These are phyloP conservation scores for Fusarium decemcellulare DNA, from an alignment of 2,329 filamentous ascomycete genomes.

Conservation along the genomic window DNA sequence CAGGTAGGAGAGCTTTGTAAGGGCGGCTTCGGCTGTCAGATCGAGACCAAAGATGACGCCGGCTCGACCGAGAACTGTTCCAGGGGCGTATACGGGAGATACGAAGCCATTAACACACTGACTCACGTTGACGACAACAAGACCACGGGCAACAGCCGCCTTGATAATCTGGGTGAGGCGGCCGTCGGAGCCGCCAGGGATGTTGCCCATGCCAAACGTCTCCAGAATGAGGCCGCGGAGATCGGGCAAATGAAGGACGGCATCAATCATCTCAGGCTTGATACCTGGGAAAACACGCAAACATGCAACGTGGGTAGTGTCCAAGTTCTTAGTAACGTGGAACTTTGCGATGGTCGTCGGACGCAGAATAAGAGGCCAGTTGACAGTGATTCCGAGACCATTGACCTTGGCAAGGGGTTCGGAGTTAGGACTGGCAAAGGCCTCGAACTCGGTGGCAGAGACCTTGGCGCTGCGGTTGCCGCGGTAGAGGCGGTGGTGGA, in stretches of 20 bases:
- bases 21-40: conserved; percentile 89
- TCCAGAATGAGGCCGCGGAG: conserved; percentile 88
- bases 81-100: conserved; percentile 83
- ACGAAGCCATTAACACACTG: conserved; percentile 88
- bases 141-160: conserved; percentile 82
- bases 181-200: conserved; percentile 85
- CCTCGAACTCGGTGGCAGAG: conserved; percentile 87
- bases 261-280: conserved; percentile 92
- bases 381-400: conserved; percentile 83
- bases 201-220: conserved; percentile 94
- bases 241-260: conserved; percentile 82
- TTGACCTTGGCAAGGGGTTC: conserved; percentile 86
- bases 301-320: conserved; percentile 91
- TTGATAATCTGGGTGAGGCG: conserved; percentile 83
- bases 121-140: conserved; percentile 91
- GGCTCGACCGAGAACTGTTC: conserved; percentile 82
- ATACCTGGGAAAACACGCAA: conserved; percentile 93
- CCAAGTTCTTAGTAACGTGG: conserved; percentile 79
- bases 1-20: conserved; percentile 92
- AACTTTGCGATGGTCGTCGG: conserved; percentile 83
- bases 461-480: conserved; percentile 92
- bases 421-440: conserved; percentile 90
- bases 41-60: conserved; percentile 93
- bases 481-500: conserved; percentile 91
- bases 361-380: conserved; percentile 83